A percentile compares a stretch with the other conserved stretches of the same genome.
Evolutionary conservation across 2,329 filamentous ascomycete genomes (phyloP).

Genomic region (Paecilomyces dactylethromorphus): DNA sequence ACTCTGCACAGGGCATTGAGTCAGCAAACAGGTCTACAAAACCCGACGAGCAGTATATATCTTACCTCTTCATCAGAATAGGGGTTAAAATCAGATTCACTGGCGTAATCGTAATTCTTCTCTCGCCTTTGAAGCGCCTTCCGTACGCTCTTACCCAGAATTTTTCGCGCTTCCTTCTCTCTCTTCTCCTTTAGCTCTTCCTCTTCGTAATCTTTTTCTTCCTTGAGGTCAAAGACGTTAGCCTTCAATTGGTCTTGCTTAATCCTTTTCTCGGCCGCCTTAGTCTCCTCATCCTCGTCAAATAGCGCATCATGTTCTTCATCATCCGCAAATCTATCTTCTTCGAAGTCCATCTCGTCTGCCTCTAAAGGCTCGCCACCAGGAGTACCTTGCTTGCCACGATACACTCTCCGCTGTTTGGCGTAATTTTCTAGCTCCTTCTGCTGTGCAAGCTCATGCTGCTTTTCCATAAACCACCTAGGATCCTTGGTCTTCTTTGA

Average conservation of each 20-base stretch:
- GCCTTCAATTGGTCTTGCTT: conserved; percentile 79
- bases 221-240: conserved; percentile 73
- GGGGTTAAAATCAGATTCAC: conserved; percentile 56
- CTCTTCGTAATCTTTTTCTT: conserved; percentile 64
- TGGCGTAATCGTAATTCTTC: conserved; percentile 79
- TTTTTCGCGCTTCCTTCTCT: conserved; percentile 62
- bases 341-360: conserved; percentile 62
- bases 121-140: conserved; percentile 81
- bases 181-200: conserved; percentile 57
- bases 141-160: conserved; percentile 67
- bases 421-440: conserved; percentile 54
- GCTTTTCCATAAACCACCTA: conserved; percentile 69
- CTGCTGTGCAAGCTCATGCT: conserved; percentile 47
- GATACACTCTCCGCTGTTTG: conserved; percentile 40
- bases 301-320: conserved; percentile 74
- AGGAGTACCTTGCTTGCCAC: conserved; percentile 38
- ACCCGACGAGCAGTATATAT: conserved; percentile 8
- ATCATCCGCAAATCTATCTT: conserved; percentile 77
- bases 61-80: conserved; percentile 49
- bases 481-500: conserved; percentile 68
- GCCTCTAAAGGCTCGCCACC: conserved; percentile 49
- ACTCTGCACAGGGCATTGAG: conserved; percentile 32
- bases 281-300: conserved; percentile 75
- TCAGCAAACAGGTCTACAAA: conserved; percentile 17
- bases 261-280: conserved; percentile 64